Conservation (phyloP, 345 rosid species). For the Punica granatum region DNA sequence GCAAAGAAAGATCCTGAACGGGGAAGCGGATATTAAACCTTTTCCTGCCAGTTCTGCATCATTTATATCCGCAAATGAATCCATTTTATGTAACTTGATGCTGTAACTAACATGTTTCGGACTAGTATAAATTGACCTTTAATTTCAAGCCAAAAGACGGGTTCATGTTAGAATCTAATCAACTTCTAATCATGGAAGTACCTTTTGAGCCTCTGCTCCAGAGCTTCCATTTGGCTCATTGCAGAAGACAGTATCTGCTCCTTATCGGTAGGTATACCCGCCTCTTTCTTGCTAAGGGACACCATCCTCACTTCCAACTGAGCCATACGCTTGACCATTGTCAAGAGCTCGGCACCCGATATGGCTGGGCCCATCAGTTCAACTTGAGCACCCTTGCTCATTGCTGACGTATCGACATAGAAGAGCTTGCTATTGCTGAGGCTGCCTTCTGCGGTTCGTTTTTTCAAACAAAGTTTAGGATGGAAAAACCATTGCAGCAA, state of each 20-base stretch:
- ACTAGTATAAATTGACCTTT: too few relatives aligned
- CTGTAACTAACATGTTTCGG: too few relatives aligned
- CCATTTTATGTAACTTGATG: too few relatives aligned
- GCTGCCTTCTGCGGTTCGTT: conserved; percentile 24
- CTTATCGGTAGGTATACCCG: conserved; percentile 43
- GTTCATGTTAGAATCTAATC: background rate
- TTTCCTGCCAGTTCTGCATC: too few relatives aligned
- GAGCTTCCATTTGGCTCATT: conserved; percentile 35
- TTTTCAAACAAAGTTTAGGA: too few relatives aligned
- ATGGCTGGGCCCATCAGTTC: conserved; percentile 27
- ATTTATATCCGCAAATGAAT: too few relatives aligned
- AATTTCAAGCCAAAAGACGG: too few relatives aligned
- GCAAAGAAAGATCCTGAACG: background rate
- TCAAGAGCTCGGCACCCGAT: conserved; percentile 41
- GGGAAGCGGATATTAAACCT: too few relatives aligned
- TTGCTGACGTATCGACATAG: conserved; percentile 24
- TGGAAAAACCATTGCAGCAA: background rate
- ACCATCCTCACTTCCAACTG: conserved; percentile 58
- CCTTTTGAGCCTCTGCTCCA: conserved; percentile 48
- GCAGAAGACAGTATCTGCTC: conserved; percentile 65
- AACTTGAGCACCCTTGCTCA: conserved; percentile 8
- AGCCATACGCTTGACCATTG: conserved; percentile 61
- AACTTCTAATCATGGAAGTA: background rate
- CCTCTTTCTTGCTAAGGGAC: conserved; percentile 29
- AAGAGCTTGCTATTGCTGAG: conserved; percentile 29